Evolutionary conservation across 345 rosid genomes (phyloP), one percentile per base, ranked within the genome.

Genomic region (Linum usitatissimum): DNA sequence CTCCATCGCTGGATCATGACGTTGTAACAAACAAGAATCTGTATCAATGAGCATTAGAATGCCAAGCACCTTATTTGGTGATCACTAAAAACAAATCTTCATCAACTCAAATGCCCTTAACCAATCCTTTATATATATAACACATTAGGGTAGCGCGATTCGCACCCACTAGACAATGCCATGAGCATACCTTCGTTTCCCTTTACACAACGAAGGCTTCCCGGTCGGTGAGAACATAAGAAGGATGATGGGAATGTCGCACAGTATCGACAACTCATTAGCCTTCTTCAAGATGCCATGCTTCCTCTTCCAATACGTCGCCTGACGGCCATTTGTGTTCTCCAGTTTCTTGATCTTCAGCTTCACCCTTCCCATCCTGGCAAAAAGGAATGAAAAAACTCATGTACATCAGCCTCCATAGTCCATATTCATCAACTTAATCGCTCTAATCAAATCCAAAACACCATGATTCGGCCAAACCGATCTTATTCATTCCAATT

Each of bases 301-400:
- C 70, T 75, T 85, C 72, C 96, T 82, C 71, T 88, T 80, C 62
- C 85, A 80, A 68, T 79, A 88, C 57, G 92, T 85, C 39, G 75
- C 80, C 78, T 85, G 92, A 59, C 90, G 86, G 68, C 76, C 90
- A 72, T 79, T 82, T 18, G 78, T 72, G 65, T 75, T 83, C 75
- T 85, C 90, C 73, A 85, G 68, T 73, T 71, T 82, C 80, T 79
- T 80, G 73, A 88, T 88, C 78, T 80, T 80, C 40, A 83, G 83
- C 79, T 85, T 88, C 66, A 85, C 92, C 80, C 92, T 75, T 56
- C 90, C 96, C 92, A 85, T 88, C 79, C 85, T 84, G 74, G 28
- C 1, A 23, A 23, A 23, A 0, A 23, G 28, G 2, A 76, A 71
- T n/a, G 13, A 40, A 12, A 12, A 40, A 40, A 12, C 48, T 40